phyloP scores from a whole-genome alignment of 2,329 filamentous ascomycete species.

The Penicillium nordicum region DNA sequence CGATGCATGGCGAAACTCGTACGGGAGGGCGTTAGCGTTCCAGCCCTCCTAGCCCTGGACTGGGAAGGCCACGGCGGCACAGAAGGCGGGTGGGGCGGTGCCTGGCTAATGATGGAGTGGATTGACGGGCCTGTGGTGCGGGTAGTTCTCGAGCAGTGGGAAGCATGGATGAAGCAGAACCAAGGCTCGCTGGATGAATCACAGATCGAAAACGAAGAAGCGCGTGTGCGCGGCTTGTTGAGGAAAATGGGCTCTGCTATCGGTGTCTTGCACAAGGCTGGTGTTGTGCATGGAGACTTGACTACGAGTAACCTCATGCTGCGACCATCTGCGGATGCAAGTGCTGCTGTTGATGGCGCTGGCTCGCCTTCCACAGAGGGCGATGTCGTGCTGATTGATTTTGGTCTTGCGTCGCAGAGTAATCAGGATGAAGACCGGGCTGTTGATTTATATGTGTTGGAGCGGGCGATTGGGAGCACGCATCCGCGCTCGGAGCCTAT shows the following conservation, averaged over 20 bases:
- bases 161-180: conserved; percentile 49
- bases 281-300: conserved; percentile 89
- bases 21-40: conserved; percentile 75
- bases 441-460: conserved; percentile 92
- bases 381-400: conserved; percentile 88
- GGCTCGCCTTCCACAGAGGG: conserved; percentile 51
- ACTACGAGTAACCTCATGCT: conserved; percentile 98
- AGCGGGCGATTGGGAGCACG: conserved; percentile 90
- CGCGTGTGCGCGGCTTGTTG: conserved; percentile 61
- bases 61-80: conserved; percentile 58
- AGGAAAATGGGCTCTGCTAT: conserved; percentile 66
- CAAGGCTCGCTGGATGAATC: conserved; percentile 29
- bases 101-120: conserved; percentile 84
- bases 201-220: conserved; percentile 43
- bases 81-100: conserved; percentile 57
- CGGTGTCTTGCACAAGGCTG: conserved; percentile 74
- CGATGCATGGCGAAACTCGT: conserved; percentile 76
- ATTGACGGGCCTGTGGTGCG: conserved; percentile 70
- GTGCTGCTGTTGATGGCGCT: conserved; percentile 16
- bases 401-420: conserved; percentile 81
- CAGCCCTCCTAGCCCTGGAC: conserved; percentile 69
- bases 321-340: conserved; percentile 37
- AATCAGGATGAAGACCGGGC: conserved; percentile 86
- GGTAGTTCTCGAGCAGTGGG: conserved; percentile 65
- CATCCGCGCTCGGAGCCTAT: conserved; percentile 80